Conservation (phyloP, 169 alveolate genomes). For the Eimeria necatrix region DNA sequence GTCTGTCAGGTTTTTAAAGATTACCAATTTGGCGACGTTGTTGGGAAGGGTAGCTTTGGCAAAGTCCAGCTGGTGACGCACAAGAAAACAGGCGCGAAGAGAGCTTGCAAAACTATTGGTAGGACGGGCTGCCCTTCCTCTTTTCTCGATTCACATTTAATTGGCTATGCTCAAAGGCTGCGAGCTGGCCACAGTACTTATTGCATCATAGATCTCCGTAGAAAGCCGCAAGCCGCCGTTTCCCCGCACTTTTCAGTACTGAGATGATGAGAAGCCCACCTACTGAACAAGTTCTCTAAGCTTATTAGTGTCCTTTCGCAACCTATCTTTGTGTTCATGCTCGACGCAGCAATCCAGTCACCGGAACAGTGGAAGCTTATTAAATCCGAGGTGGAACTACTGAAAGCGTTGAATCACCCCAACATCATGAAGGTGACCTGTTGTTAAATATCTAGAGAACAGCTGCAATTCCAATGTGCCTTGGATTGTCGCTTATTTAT, state of each 20-base stretch:
- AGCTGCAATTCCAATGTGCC: background rate
- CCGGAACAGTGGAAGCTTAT: conserved; percentile 80
- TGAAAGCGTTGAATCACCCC: conserved; percentile 79
- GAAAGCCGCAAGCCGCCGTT: too few relatives aligned
- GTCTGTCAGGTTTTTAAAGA: conserved; percentile 73
- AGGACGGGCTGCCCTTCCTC: background rate
- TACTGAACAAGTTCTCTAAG: too few relatives aligned
- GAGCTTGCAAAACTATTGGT: conserved; percentile 82
- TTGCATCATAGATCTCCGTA: too few relatives aligned
- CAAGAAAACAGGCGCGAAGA: conserved; percentile 53
- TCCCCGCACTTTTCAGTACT: too few relatives aligned
- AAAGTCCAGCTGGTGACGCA: conserved; percentile 76
- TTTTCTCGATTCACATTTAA: too few relatives aligned
- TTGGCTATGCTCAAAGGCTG: background rate
- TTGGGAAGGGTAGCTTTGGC: conserved; percentile 79
- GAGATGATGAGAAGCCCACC: too few relatives aligned
- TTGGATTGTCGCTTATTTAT: background rate
- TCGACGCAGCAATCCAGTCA: conserved; percentile 36
- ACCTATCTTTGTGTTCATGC: too few relatives aligned
- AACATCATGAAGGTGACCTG: conserved; percentile 72
- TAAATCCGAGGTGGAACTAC: conserved; percentile 74
- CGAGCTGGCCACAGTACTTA: too few relatives aligned
- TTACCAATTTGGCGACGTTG: conserved; percentile 38
- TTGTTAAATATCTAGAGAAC: background rate
- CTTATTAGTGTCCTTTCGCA: too few relatives aligned